These are phyloP conservation scores for Lachnellula occidentalis DNA, from an alignment of 2,329 filamentous ascomycete genomes.

Conservation along the genomic window DNA sequence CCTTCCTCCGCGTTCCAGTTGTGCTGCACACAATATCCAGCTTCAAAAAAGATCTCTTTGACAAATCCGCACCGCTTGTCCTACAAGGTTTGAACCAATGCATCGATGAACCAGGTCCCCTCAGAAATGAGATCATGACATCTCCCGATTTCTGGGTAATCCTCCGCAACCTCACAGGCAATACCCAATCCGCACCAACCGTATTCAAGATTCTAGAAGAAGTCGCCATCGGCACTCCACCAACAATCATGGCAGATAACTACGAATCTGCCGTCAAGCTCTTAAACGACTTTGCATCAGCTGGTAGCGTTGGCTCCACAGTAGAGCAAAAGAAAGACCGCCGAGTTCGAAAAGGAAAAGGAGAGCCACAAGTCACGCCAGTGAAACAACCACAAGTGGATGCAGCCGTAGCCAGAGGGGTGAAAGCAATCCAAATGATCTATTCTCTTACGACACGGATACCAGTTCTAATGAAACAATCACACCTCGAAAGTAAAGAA, in stretches of 20 bases:
- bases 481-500: constrained; percentile 82
- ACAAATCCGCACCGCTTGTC: constrained; percentile 69
- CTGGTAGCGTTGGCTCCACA: constrained; percentile 66
- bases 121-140: constrained; percentile 89
- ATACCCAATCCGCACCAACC: constrained; percentile 63
- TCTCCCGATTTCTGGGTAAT: constrained; percentile 98
- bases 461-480: constrained; percentile 83
- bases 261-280: constrained; percentile 83
- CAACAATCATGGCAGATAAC: constrained; percentile 88
- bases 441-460: constrained; percentile 78
- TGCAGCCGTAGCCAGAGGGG: constrained; percentile 68
- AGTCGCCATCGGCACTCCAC: constrained; percentile 63
- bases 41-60: constrained; percentile 71
- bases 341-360: constrained; percentile 32
- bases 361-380: constrained; percentile 41
- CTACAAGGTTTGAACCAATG: constrained; percentile 76
- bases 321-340: constrained; percentile 65
- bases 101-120: constrained; percentile 67
- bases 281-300: constrained; percentile 83
- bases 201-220: constrained; percentile 86
- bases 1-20: constrained; percentile 87
- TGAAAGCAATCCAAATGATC: constrained; percentile 75
- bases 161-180: constrained; percentile 66
- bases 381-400: constrained; percentile 52
- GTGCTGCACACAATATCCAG: constrained; percentile 87